phyloP scores from a whole-genome alignment of 257 asterid genomes.

The Henckelia pumila region DNA sequence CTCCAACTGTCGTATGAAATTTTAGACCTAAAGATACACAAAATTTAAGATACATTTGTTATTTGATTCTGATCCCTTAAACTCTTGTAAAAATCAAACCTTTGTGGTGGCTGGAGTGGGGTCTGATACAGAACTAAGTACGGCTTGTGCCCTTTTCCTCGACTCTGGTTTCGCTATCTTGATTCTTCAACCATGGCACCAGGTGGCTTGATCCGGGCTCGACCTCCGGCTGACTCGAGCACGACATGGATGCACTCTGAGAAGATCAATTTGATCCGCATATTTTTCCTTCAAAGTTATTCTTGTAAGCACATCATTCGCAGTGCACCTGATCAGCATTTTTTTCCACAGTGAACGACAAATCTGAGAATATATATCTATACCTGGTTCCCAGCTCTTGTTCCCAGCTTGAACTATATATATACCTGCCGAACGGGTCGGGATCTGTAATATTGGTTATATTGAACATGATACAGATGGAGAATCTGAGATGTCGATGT shows the following conservation, averaged over 20 bases:
- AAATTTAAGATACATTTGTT: no score
- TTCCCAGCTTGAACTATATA: no score
- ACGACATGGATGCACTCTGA: conserved; percentile 26
- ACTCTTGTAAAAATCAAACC: conserved; percentile 26
- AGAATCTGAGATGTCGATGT: conserved; percentile 64
- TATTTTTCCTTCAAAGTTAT: conserved; percentile 36
- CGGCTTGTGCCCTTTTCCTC: conserved; percentile 40
- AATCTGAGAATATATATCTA: no score
- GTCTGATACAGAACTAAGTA: conserved; percentile 59
- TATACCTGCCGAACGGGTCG: no score
- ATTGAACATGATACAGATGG: conserved; percentile 44
- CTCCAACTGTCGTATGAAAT: background rate
- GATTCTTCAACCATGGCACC: conserved; percentile 26
- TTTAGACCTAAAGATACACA: background rate
- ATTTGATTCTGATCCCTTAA: background rate
- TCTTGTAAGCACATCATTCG: conserved; percentile 34
- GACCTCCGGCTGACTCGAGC: conserved; percentile 27
- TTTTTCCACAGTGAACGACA: conserved; percentile 46
- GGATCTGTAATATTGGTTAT: conserved; percentile 20
- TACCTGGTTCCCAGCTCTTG: no score
- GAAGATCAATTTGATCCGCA: conserved; percentile 28
- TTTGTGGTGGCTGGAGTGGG: conserved; percentile 58
- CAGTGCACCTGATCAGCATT: conserved; percentile 42
- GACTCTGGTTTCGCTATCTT: conserved; percentile 29
- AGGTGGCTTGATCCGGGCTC: conserved; percentile 28